phyloP scores from a whole-genome alignment of 164 flowering plant species.

The Stephania cephalantha region DNA sequence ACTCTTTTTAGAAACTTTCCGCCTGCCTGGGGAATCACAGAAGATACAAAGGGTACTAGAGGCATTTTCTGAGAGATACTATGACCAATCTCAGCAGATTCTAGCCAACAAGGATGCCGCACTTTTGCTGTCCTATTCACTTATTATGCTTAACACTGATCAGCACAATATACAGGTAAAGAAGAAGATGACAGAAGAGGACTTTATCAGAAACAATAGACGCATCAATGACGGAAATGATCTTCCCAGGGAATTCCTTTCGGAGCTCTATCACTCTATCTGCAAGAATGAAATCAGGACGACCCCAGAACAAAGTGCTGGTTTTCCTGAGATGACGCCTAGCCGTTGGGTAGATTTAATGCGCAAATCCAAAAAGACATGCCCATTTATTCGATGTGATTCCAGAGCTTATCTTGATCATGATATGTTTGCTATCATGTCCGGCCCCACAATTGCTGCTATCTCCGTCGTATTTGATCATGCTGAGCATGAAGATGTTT shows the following conservation, averaged over 20 bases:
- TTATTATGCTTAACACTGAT: constrained; percentile 47
- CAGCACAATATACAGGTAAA: constrained; percentile 42
- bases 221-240: constrained; percentile 39
- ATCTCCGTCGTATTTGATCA: constrained; percentile 39
- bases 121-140: constrained; percentile 34
- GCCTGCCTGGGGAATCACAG: constrained; percentile 44
- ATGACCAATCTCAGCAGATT: constrained; percentile 38
- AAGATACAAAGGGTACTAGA: constrained; percentile 41
- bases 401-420: constrained; percentile 30
- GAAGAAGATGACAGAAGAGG: constrained; percentile 50
- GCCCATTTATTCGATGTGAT: constrained; percentile 33
- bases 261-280: constrained; percentile 35
- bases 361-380: constrained; percentile 30
- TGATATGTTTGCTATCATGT: constrained; percentile 40
- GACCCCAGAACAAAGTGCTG: constrained; percentile 29
- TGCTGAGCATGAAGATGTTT: constrained; percentile 32
- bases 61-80: constrained; percentile 45
- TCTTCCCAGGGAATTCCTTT: constrained; percentile 36
- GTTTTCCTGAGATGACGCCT: constrained; percentile 33
- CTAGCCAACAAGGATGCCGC: constrained; percentile 42
- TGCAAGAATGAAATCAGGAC: constrained; percentile 38
- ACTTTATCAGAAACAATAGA: constrained; percentile 38
- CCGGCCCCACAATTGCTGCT: constrained; percentile 44
- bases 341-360: constrained; percentile 36
- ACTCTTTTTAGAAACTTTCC: constrained; percentile 37